phyloP scores from a whole-genome alignment of 2,329 filamentous ascomycete species.

The Colletotrichum lini region DNA sequence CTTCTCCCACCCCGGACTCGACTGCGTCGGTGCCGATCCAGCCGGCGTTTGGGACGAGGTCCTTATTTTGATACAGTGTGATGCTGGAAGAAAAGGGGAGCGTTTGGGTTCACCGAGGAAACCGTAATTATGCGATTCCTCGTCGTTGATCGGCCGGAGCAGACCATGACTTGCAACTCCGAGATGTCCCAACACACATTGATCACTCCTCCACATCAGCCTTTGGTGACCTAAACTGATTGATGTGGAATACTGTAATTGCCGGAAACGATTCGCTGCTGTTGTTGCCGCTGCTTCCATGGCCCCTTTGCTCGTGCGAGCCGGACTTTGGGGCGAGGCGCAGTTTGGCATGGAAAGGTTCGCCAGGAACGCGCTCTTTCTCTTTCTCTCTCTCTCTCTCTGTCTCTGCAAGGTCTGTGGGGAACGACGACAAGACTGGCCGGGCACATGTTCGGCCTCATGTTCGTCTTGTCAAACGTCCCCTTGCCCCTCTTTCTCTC shows the following conservation, averaged over 20 bases:
- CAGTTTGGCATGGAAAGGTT: conserved; percentile 21
- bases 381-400: too few relatives aligned
- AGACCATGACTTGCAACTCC: background rate
- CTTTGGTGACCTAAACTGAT: background rate
- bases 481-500: background rate
- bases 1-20: background rate
- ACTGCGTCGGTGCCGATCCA: conserved; percentile 29
- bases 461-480: conserved; percentile 39
- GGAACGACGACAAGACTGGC: conserved; percentile 14
- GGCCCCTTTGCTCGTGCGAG: conserved; percentile 25
- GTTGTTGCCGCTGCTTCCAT: conserved; percentile 12
- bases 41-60: conserved; percentile 21
- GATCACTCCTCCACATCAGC: conserved; percentile 17
- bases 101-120: conserved; percentile 9
- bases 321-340: conserved; percentile 31
- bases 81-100: conserved; percentile 8
- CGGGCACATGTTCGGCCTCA: conserved; percentile 26
- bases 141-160: conserved; percentile 18
- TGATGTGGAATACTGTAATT: background rate
- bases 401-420: conserved; percentile 14
- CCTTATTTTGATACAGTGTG: background rate
- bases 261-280: background rate
- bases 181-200: conserved; percentile 1
- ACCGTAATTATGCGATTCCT: conserved; percentile 11
- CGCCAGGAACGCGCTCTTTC: conserved; percentile 30